Base-by-base conservation (phyloP, 305 asterid species). In the Fraxinus greggii region DNA sequence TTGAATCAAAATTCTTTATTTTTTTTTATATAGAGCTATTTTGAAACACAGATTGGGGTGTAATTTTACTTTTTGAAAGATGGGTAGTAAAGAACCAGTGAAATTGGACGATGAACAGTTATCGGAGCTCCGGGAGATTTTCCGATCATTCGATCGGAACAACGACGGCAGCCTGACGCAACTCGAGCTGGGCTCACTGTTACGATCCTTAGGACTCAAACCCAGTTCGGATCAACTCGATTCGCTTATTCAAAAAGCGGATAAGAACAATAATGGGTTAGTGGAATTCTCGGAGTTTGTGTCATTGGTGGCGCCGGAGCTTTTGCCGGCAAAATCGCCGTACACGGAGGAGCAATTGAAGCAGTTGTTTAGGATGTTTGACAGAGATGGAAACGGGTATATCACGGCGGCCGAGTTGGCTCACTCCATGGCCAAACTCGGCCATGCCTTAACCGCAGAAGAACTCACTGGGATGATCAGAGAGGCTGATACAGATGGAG, bases 391-490 rank as follows among this genome's bases (percentile, higher is more conserved):
- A 12, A 91, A 94, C 73, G 99, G 97, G 0, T 93, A 80, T 77
- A 93, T 95, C 32, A 95, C 98, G 7, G 97, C 97, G 32, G 98
- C 97, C 0, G 98, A 95, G 87, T 89, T 95, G 88, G 99, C 97
- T 23, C 99, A 93, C 87, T 95, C 99, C 13, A 95, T 95, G 98
- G 98, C 98, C 0, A 91, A 89, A 87, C 97, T 95, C 6, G 98
- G 98, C 17, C 98, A 95, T 85, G 95, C 99, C 29, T 89, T 93
- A 86, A 92, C 97, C 10, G 99, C 91, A 0, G 98, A 89, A 86
- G 99, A 95, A 82, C 90, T 95, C 40, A 95, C 98, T 0, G 98
- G 97, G 83, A 93, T 95, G 98, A 95, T 95, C 61, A 91, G 82
- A 86, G 98, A 95, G 77, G 98, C 99, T 29, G 97, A 95, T 86